Percentiles rank a stretch among this genome's conserved stretches.
Conservation (phyloP, 306 rosid genomes). For the Cicer cuneatum region DNA sequence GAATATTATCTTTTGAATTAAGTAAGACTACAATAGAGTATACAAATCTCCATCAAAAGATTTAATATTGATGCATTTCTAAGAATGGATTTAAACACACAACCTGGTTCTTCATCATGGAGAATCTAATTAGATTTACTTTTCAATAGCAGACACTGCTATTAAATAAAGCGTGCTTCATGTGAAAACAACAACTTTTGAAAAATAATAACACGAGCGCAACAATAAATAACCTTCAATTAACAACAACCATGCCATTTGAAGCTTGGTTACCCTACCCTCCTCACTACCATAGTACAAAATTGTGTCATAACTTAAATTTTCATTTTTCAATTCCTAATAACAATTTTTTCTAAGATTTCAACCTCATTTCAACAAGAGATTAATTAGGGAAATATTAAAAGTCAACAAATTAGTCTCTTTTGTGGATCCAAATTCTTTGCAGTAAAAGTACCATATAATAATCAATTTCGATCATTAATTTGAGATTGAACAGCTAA, state of each 20-base stretch:
- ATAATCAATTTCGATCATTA: no score
- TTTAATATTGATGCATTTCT: no score
- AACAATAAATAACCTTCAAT: slow-evolving; percentile 43
- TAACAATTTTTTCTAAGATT: slow-evolving; percentile 2
- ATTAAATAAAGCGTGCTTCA: slow-evolving; percentile 3
- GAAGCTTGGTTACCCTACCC: slow-evolving; percentile 40
- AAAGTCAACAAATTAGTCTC: slow-evolving; percentile 24
- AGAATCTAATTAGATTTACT: background rate
- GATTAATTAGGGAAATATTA: slow-evolving; percentile 19
- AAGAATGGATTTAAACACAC: no score
- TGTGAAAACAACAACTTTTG: slow-evolving; percentile 43
- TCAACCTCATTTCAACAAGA: slow-evolving; percentile 33
- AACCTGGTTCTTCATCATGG: background rate
- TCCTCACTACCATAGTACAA: slow-evolving; percentile 41
- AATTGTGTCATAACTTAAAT: slow-evolving; percentile 30
- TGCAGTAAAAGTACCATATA: no score
- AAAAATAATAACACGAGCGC: slow-evolving; percentile 29
- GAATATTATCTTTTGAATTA: no score
- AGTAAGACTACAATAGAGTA: no score
- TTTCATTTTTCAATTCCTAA: slow-evolving; percentile 41
- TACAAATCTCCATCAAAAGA: no score
- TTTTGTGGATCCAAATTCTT: background rate
- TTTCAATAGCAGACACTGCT: background rate
- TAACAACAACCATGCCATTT: slow-evolving; percentile 32
- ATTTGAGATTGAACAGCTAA: no score